Percentiles rank a stretch among this genome's conserved stretches.
phyloP scores from a whole-genome alignment of 2,329 filamentous ascomycete species.

The Alternaria sp. region DNA sequence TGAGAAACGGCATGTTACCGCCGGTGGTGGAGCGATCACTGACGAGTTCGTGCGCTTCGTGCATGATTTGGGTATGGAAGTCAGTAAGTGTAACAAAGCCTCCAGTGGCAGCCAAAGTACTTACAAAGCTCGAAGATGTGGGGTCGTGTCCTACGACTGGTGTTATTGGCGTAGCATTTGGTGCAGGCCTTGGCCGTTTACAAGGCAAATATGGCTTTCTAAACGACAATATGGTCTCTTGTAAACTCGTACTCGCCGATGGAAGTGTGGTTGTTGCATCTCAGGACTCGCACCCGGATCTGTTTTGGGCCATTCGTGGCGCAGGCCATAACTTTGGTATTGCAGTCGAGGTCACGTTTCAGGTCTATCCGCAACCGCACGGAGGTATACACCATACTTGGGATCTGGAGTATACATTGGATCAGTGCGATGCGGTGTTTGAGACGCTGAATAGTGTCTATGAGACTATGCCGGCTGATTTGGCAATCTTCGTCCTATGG shows the following conservation, averaged over 20 bases:
- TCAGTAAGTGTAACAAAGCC: conserved; percentile 1
- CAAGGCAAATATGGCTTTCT: conserved; percentile 11
- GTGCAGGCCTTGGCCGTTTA: conserved; percentile 7
- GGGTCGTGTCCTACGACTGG: conserved; percentile 11
- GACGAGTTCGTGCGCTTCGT: conserved; percentile 9
- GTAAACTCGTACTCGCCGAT: conserved; percentile 3
- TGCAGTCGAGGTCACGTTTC: conserved; percentile 6
- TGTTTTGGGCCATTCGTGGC: conserved; percentile 4
- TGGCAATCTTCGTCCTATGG: conserved; percentile 9
- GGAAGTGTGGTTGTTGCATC: background rate
- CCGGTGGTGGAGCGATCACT: conserved; percentile 2
- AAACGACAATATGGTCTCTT: conserved; percentile 9
- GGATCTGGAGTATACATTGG: conserved; percentile 7
- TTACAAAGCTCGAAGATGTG: background rate
- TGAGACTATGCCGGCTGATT: conserved; percentile 1
- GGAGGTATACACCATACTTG: conserved; percentile 7
- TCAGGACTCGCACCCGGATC: background rate
- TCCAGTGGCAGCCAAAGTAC: background rate
- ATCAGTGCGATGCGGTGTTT: conserved; percentile 5
- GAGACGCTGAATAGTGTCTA: conserved; percentile 7
- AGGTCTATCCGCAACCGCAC: conserved; percentile 2
- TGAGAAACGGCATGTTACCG: background rate
- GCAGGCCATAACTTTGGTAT: conserved; percentile 9
- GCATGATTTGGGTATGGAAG: conserved; percentile 8
- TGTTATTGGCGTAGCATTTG: conserved; percentile 9